Conservation (phyloP, 768 basidiomycete genomes). For the Trametes gibbosa region DNA sequence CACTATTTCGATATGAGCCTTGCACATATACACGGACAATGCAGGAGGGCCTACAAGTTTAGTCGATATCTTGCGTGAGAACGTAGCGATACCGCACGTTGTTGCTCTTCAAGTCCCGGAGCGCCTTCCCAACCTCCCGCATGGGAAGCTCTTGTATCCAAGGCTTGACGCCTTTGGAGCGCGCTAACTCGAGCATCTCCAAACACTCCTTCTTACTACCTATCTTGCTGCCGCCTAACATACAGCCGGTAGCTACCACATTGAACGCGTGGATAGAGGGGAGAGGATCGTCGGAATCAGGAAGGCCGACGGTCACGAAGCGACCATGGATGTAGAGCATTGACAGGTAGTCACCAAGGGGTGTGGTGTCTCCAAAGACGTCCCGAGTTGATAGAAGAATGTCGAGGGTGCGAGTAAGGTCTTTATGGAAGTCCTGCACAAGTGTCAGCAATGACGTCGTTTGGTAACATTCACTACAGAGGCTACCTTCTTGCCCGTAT, state of each 20-base stretch:
- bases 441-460: background rate
- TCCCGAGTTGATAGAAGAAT: conserved; percentile 43
- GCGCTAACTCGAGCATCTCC: conserved; percentile 59
- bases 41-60: background rate
- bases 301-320: conserved; percentile 58
- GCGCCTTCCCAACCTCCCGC: conserved; percentile 46
- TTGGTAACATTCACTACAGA: background rate
- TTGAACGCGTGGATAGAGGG: conserved; percentile 29
- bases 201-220: conserved; percentile 58
- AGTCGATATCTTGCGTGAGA: conserved; percentile 32
- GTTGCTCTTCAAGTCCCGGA: conserved; percentile 45
- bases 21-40: no score
- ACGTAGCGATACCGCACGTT: conserved; percentile 56
- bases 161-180: conserved; percentile 49
- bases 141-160: conserved; percentile 44
- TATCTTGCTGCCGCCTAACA: conserved; percentile 36
- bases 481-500: conserved; percentile 33
- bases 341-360: conserved; percentile 34
- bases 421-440: conserved; percentile 36
- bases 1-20: no score
- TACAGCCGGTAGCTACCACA: conserved; percentile 28
- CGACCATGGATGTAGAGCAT: conserved; percentile 52
- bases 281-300: conserved; percentile 44
- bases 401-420: conserved; percentile 41
- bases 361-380: conserved; percentile 19